These are phyloP conservation scores for Ascochyta rabiei DNA, from an alignment of 2,329 filamentous ascomycete species.

Conservation along the genomic window DNA sequence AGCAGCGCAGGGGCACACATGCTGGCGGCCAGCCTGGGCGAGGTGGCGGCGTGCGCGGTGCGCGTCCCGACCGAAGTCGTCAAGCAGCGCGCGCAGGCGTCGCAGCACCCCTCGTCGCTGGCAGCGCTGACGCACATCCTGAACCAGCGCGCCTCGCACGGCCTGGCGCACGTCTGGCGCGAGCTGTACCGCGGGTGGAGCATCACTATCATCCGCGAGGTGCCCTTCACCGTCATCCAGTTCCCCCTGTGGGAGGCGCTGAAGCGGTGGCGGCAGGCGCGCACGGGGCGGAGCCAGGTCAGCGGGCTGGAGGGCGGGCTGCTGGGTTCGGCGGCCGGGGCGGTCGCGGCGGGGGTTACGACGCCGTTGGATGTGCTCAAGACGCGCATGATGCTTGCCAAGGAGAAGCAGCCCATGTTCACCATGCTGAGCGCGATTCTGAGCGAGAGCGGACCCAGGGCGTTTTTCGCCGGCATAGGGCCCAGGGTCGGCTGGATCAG, in stretches of 20 bases:
- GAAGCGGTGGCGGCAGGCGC: conserved; percentile 71
- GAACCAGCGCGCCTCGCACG: conserved; percentile 44
- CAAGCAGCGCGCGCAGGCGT: conserved; percentile 94
- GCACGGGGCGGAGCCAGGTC: conserved; percentile 57
- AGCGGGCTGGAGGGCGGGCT: conserved; percentile 79
- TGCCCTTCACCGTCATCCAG: conserved; percentile 96
- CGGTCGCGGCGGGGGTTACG: conserved; percentile 83
- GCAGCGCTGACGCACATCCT: conserved; percentile 74
- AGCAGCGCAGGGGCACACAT: conserved; percentile 67
- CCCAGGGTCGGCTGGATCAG: conserved; percentile 95
- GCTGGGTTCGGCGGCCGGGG: conserved; percentile 83
- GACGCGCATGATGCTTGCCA: conserved; percentile 91
- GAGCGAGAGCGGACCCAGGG: conserved; percentile 66
- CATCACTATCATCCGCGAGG: conserved; percentile 92
- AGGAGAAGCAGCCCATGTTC: conserved; percentile 66
- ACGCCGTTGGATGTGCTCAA: conserved; percentile 96
- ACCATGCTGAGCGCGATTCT: conserved; percentile 69
- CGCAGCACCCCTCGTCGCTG: conserved; percentile 73
- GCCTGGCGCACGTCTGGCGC: conserved; percentile 67
- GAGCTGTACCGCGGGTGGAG: conserved; percentile 92
- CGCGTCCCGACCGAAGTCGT: conserved; percentile 95
- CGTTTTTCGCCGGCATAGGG: conserved; percentile 77
- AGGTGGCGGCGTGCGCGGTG: conserved; percentile 89
- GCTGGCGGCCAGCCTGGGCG: conserved; percentile 81
- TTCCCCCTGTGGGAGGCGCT: conserved; percentile 96